These are phyloP conservation scores for Picochlorum sp. DNA, from an alignment of 139 green algal species.

Conservation along the genomic window DNA sequence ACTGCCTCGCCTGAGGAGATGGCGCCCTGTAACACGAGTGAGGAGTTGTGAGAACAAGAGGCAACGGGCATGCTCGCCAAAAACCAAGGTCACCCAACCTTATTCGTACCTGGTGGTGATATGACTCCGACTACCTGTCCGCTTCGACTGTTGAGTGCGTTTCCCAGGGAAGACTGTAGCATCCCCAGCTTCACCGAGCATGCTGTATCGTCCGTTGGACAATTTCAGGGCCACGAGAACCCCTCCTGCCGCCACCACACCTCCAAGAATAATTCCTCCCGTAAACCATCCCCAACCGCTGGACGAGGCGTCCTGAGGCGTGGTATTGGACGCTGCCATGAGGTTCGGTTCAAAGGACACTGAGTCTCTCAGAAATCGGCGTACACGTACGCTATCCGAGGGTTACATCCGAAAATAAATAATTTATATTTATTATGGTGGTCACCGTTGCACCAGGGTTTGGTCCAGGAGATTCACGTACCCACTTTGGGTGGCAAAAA, in stretches of 20 bases:
- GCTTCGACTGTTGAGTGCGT: not conserved
- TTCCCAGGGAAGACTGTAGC: not conserved
- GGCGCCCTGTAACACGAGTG: constrained; percentile 10
- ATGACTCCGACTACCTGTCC: too few relatives aligned
- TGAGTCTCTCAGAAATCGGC: too few relatives aligned
- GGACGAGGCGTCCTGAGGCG: not conserved
- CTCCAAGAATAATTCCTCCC: constrained; percentile 34
- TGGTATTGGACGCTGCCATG: not conserved
- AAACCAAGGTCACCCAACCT: too few relatives aligned
- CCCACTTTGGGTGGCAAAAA: not conserved
- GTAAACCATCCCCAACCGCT: constrained; percentile 14
- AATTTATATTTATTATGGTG: too few relatives aligned
- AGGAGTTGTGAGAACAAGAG: not conserved
- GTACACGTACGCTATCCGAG: too few relatives aligned
- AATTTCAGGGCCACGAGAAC: constrained; percentile 31
- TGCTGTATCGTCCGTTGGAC: not conserved
- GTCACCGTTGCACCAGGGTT: too few relatives aligned
- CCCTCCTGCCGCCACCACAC: constrained; percentile 31
- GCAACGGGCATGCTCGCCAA: not conserved
- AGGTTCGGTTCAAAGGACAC: not conserved
- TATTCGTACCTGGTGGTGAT: too few relatives aligned
- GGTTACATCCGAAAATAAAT: too few relatives aligned
- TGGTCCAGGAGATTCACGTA: not conserved
- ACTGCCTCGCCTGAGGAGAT: constrained; percentile 4
- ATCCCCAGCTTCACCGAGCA: not conserved